These are phyloP conservation scores for Cronartium quercuum DNA, from an alignment of 1,284 basidiomycete genomes.

Conservation along the genomic window DNA sequence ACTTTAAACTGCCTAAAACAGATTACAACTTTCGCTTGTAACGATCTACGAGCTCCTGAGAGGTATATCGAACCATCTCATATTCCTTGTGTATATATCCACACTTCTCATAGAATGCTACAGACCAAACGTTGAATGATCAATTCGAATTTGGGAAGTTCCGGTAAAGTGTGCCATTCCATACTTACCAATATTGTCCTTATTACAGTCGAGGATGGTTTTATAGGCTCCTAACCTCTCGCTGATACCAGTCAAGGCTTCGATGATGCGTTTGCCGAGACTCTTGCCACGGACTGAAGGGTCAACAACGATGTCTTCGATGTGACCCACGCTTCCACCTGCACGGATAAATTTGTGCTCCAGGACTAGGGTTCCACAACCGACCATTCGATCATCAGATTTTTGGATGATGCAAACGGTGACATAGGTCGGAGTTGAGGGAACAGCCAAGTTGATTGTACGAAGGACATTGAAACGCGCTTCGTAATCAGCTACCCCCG, in stretches of 20 bases:
- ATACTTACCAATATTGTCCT: slow-evolving; percentile 46
- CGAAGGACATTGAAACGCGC: slow-evolving; percentile 14
- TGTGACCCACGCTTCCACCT: slow-evolving; percentile 47
- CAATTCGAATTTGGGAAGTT: too few species aligned
- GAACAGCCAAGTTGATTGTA: not conserved
- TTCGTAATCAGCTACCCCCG: slow-evolving; percentile 12
- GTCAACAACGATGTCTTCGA: slow-evolving; percentile 50
- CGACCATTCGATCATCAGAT: slow-evolving; percentile 45
- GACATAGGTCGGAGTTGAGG: slow-evolving; percentile 14
- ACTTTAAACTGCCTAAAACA: not conserved
- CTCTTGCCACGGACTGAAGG: slow-evolving; percentile 47
- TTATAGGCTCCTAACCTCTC: slow-evolving; percentile 48
- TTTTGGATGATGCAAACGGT: slow-evolving; percentile 20
- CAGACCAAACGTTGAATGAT: not conserved
- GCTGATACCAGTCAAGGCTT: slow-evolving; percentile 45
- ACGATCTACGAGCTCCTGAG: slow-evolving; percentile 16
- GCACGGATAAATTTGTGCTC: slow-evolving; percentile 49
- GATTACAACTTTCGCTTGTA: not conserved
- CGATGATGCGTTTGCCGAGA: slow-evolving; percentile 47
- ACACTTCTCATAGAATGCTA: slow-evolving; percentile 38
- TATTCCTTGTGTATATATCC: slow-evolving; percentile 38
- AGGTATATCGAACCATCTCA: slow-evolving; percentile 37
- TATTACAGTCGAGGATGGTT: slow-evolving; percentile 49
- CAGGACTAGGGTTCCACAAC: slow-evolving; percentile 48
- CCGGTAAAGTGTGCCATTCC: too few species aligned